Conservation (phyloP, 176 grass and related monocot genomes). For the Ananas comosus region DNA sequence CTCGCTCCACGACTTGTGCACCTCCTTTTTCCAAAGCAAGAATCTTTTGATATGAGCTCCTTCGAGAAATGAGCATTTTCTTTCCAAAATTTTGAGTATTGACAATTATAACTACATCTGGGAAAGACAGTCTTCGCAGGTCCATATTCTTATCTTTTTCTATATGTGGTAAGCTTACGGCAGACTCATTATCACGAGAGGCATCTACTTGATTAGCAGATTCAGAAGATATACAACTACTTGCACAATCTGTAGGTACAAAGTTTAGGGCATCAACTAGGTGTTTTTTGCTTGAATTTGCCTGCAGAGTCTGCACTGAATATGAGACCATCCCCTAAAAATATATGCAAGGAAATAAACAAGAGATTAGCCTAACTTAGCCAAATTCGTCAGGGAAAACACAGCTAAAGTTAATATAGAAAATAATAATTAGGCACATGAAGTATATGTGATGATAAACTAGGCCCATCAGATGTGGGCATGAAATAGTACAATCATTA, state of each 20-base stretch:
- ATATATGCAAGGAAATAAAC: not conserved
- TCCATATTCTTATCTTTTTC: constrained; percentile 28
- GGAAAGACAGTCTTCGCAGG: constrained; percentile 20
- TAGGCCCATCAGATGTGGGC: too few species aligned
- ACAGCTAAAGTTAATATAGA: not conserved
- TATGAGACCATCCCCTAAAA: constrained; percentile 11
- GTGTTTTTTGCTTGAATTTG: constrained; percentile 20
- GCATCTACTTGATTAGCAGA: constrained; percentile 41
- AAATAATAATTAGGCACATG: too few species aligned
- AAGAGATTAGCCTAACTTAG: not conserved
- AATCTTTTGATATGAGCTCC: constrained; percentile 88
- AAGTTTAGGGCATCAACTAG: constrained; percentile 29
- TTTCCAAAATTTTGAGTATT: constrained; percentile 78
- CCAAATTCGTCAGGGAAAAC: not conserved
- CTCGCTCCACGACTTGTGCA: constrained; percentile 78
- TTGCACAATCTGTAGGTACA: constrained; percentile 37
- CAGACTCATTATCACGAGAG: constrained; percentile 28
- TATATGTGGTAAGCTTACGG: constrained; percentile 23
- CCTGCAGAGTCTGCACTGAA: constrained; percentile 3
- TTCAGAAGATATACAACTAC: constrained; percentile 44
- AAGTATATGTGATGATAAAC: too few species aligned
- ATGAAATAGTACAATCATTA: too few species aligned
- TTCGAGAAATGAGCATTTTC: constrained; percentile 62
- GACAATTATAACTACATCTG: constrained; percentile 55
- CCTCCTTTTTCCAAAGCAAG: constrained; percentile 79